Evolutionary conservation across 1,139 yeast species (phyloP), one percentile per base, ranked within the genome.

Genomic region (Cylindricascospora bacillispora): DNA sequence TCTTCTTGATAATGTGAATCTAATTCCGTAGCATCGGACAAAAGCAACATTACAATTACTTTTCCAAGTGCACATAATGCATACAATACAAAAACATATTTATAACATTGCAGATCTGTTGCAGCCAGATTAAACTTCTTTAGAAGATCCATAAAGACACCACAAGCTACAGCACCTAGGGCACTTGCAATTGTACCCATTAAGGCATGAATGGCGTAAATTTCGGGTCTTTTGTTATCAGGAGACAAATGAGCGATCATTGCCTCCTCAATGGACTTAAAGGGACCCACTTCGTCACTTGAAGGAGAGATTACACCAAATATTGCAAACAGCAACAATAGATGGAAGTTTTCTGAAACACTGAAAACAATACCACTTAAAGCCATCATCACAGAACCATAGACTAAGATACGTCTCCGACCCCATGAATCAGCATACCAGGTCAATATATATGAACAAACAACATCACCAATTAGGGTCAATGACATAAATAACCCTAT

Each of bases 281-380:
- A 85, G 0, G 95, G 95, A 0, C 95, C 95, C 0, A 89, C 82
- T 48, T 85, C 95, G 45, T 78, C 89, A 11, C 95, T 94, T 22
- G 86, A 73, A 1, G 95, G 93, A 1, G 94, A 81, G 4, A 85
- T 78, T 9, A 85, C 85, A 22, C 82, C 82, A 29, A 73, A 37
- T 4, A 66, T 60, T 1, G 81, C 75, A 3, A 93, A 93, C 3
- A 65, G 16, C 19, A 85, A 58, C 26, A 85, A 58, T 0, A 76
- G 36, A 43, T 59, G 52, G 48, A 62, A 81, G 42, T 70, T 67
- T 15, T 69, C 51, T 27, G 62, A 56, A 14, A 56, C 53, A 12
- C 77, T 68, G 54, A 85, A 85, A 0, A 70, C 65, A 1, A 69
- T 35, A 1, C 95, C 94, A 4, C 93, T 67, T 0, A 60, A 39